Base-by-base conservation (phyloP, 805 yeast species). In the Yamadazyma kitorensis region DNA sequence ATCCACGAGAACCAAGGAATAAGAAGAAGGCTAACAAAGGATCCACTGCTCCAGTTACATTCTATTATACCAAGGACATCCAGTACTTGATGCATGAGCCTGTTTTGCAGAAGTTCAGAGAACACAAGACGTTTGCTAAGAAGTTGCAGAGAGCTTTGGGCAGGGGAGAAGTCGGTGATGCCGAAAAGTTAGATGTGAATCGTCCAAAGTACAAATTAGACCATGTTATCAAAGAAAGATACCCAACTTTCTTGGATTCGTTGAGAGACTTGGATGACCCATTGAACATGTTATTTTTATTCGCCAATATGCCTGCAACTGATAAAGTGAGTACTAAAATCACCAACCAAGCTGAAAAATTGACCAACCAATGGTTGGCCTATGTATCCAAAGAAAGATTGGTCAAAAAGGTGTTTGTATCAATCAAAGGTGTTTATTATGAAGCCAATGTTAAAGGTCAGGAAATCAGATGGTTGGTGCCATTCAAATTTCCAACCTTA, bases 11-110 rank as follows among this genome's bases (percentile, higher is more conserved):
- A 57, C 98, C 98, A 29, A 73, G 89, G 51, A 87, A 86, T 64
- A 93, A 89, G 69, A 87, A 84, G 78, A 89, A 87, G 72, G 96
- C 97, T 40, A 91, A 88, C 64, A 93, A 87, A 64, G 98, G 98
- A 15, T 85, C 96, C n/a, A 86, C 97, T 6, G 95, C 94, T 17
- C 95, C 95, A 29, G 83, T 84, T 16, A 93, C 98, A 3, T 94
- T 93, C 59, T 93, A 93, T 66, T 91, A 88, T 59, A 61, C 82
- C 44, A 93, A 88, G 62, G 98, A 93, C 60, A 93, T 93, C 46
- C 96, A 89, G 62, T 93, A 91, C 60, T 70, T 93, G 49, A 67
- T 87, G 69, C 98, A 93, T 59, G 98, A 93, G 67, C 98, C 98
- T 4, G 84, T 93, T 17, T 71, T 93, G 50, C 76, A 74, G 42